Evolutionary conservation across 192 early-diverging fungal species (phyloP), one percentile per base, ranked within the genome.

Genomic region (Allomyces arbusculus): DNA sequence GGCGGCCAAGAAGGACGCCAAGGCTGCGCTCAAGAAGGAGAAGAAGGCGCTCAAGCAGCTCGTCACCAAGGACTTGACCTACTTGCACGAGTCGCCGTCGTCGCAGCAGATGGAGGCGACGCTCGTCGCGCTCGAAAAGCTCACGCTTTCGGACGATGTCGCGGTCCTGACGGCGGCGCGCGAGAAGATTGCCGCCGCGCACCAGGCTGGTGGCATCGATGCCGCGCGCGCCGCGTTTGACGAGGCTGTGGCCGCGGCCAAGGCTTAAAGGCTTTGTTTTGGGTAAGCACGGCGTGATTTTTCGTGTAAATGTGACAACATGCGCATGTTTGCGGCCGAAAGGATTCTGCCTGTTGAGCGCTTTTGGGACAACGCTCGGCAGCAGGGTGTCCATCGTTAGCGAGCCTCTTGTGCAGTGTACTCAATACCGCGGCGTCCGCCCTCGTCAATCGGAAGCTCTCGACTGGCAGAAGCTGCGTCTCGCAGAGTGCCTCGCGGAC

Each of bases 41-140:
- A 86, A 87, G 72, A 92, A 98, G 74, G 79, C 87, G 62, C 72
- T 83, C 68, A 92, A 94, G 80, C 91, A 91, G 76, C 78, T 76
- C 62, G 79, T 94, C 72, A 87, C 88, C 75, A 92, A 90, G 81
- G 88, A 94, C 76, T 89, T 91, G 83, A 93, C 92, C 75, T 80
- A 79, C 62, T 80, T 98, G 50, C 74, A 87, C 87, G 85, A 68
- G 86, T 79, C 33, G 77, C 87, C 77, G 85, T 87, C 83, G 90
- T 86, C 80, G 87, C 85, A 79, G 73, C 87, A 68, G 80, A 78
- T n/a, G 77, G 76, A 33, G 78, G 72, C 62, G 78, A 71, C 20
- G 64, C 72, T 19, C 62, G 66, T 8, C 71, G 88, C 16, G 79
- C 79, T 10, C 78, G 82, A 23, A 76, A 40, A 40, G 33, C 33